A percentile compares a stretch with the other conserved stretches of the same genome.
Evolutionary conservation across 805 yeast genomes (phyloP).

Genomic region (Yamadazyma laniorum): DNA sequence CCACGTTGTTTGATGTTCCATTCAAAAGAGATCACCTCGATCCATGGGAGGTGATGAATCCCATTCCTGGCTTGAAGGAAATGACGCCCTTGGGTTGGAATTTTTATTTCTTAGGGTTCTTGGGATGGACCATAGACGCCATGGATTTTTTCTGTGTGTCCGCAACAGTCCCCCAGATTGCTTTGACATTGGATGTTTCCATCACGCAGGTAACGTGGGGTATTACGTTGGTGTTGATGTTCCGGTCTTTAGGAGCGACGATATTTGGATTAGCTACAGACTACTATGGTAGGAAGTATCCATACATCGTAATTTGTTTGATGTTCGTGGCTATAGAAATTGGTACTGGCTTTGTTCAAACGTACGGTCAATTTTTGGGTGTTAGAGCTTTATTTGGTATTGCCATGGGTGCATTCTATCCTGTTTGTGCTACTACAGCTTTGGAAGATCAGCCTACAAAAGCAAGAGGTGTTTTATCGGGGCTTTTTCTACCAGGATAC

Average conservation of each 20-base stretch:
- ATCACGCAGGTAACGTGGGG: constrained; percentile 67
- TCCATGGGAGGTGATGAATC: constrained; percentile 39
- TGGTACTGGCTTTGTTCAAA: constrained; percentile 64
- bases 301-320: constrained; percentile 52
- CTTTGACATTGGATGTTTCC: constrained; percentile 43
- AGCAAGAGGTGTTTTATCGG: constrained; percentile 62
- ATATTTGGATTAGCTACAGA: constrained; percentile 64
- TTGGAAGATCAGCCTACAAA: constrained; percentile 60
- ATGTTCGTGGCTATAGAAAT: constrained; percentile 57
- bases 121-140: constrained; percentile 72
- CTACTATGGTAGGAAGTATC: constrained; percentile 65
- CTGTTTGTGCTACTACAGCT: constrained; percentile 64
- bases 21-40: constrained; percentile 1
- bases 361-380: constrained; percentile 56
- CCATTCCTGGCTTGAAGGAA: constrained; percentile 39
- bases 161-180: constrained; percentile 51
- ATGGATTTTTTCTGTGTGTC: constrained; percentile 68
- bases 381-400: constrained; percentile 66
- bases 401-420: constrained; percentile 71
- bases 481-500: constrained; percentile 51
- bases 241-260: constrained; percentile 69
- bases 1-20: constrained; percentile 38
- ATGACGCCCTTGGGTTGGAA: constrained; percentile 49
- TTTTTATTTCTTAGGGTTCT: constrained; percentile 56
- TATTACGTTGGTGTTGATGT: constrained; percentile 67